Conservation (phyloP, 441 rosid genomes). For the Populus hybrid region DNA sequence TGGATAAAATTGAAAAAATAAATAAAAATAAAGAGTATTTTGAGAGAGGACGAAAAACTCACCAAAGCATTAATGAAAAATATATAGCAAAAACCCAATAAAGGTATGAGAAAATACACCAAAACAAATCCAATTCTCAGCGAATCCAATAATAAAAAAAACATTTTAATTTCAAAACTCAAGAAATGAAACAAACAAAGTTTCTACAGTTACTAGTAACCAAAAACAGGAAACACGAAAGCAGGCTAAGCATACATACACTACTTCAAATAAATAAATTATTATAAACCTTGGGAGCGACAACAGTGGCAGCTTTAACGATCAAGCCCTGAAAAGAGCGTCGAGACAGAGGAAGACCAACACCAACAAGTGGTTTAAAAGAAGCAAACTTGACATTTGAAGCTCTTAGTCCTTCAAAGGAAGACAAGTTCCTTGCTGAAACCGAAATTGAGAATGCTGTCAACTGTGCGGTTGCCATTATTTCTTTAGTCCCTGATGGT, state of each 20-base stretch:
- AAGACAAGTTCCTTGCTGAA: slow-evolving; percentile 52
- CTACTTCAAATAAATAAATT: background rate
- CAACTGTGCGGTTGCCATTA: slow-evolving; percentile 76
- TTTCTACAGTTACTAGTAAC: background rate
- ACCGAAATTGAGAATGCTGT: slow-evolving; percentile 58
- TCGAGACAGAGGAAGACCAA: slow-evolving; percentile 33
- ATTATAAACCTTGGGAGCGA: slow-evolving; percentile 76
- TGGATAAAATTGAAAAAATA: no score
- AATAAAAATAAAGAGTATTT: background rate
- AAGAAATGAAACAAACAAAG: background rate
- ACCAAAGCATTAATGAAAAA: background rate
- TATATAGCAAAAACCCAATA: background rate
- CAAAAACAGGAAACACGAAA: background rate
- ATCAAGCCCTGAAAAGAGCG: slow-evolving; percentile 44
- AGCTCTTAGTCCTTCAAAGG: slow-evolving; percentile 67
- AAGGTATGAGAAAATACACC: background rate
- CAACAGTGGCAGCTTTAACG: slow-evolving; percentile 75
- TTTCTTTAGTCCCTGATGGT: slow-evolving; percentile 19
- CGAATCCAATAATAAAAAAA: background rate
- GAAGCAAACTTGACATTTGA: slow-evolving; percentile 54
- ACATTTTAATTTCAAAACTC: background rate
- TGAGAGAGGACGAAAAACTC: background rate
- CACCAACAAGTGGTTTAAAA: slow-evolving; percentile 35
- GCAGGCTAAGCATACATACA: background rate
- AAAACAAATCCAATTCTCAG: background rate